Evolutionary conservation across 2,329 filamentous ascomycete genomes (phyloP), one percentile per base, ranked within the genome.

Genomic region (Trichoderma polysporum): DNA sequence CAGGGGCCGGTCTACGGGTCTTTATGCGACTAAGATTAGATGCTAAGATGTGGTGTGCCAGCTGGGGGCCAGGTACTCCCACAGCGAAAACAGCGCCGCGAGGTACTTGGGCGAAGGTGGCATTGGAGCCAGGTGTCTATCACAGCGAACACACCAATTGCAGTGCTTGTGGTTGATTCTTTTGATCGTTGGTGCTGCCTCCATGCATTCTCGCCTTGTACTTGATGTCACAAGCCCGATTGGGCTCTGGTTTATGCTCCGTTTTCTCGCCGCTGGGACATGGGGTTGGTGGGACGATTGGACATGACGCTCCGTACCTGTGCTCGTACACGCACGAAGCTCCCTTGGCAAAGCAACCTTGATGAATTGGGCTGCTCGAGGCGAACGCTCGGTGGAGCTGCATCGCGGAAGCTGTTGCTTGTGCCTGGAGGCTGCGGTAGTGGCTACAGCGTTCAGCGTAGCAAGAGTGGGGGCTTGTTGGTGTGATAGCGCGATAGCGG

Each of bases 11-110:
- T 37, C 12, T 33, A 57, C 62, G 53, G 62, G 62, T 66, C 62
- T 66, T 58, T 66, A 66, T 66, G 62, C 62, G 62, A 58, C 62
- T 66, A 57, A 66, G 62, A 66, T 66, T 66, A 39, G 62, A 58
- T 66, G 62, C 60, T 64, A 64, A 64, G 47, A 33, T 56, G 60
- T 61, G 58, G 58, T 50, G 60, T 50, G 60, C 60, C 60, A 47
- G 60, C 49, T 31, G 35, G 50, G 60, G 57, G 31, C 25, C 15
- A 56, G 35, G 60, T 54, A 64, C 27, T 56, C 35, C 9, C 10
- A 0, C 60, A 2, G 50, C 37, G 15, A 15, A 3, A 2, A 5
- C 13, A 22, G 4, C 19, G 60, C 60, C 12, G 37, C 12, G 37
- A 47, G 60, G 60, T 54, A 64, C 37, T 47, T 63, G 33, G 47